These are phyloP conservation scores for Aspergillus felis DNA, from an alignment of 2,329 filamentous ascomycete species.

Conservation along the genomic window DNA sequence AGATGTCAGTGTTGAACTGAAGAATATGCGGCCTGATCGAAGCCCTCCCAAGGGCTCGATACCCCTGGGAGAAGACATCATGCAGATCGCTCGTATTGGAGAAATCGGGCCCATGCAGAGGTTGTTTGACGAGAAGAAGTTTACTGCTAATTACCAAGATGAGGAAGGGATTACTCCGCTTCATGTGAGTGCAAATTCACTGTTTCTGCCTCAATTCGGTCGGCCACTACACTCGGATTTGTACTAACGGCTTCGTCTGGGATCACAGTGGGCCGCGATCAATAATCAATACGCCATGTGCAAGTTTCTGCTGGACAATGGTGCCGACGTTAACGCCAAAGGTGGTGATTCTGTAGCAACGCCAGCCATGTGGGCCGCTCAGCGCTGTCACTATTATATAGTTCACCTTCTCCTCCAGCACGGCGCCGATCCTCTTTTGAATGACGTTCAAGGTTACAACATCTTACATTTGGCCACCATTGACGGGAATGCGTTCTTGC, in stretches of 20 bases:
- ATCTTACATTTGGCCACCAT: slow-evolving; percentile 96
- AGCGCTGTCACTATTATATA: slow-evolving; percentile 93
- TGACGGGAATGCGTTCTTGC: slow-evolving; percentile 87
- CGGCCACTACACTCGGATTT: background rate
- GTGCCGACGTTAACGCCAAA: slow-evolving; percentile 90
- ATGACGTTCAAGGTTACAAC: slow-evolving; percentile 95
- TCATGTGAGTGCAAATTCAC: slow-evolving; percentile 61
- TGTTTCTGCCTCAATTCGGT: background rate
- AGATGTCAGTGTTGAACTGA: slow-evolving; percentile 37
- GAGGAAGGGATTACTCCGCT: slow-evolving; percentile 92
- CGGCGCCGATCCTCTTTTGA: slow-evolving; percentile 87
- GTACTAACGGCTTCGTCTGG: slow-evolving; percentile 13
- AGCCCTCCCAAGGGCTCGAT: slow-evolving; percentile 32
- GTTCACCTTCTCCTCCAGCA: slow-evolving; percentile 87
- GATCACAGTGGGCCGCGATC: slow-evolving; percentile 85
- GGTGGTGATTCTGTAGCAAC: slow-evolving; percentile 94
- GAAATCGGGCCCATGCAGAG: slow-evolving; percentile 84
- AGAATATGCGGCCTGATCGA: slow-evolving; percentile 29
- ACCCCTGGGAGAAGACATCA: slow-evolving; percentile 71
- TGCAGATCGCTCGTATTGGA: slow-evolving; percentile 88
- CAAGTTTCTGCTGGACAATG: slow-evolving; percentile 82
- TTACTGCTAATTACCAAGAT: slow-evolving; percentile 77
- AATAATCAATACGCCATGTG: slow-evolving; percentile 98
- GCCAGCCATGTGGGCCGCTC: slow-evolving; percentile 93
- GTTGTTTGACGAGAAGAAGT: slow-evolving; percentile 78